phyloP scores from a whole-genome alignment of 2,329 filamentous ascomycete species.

The Exophiala calicioides region DNA sequence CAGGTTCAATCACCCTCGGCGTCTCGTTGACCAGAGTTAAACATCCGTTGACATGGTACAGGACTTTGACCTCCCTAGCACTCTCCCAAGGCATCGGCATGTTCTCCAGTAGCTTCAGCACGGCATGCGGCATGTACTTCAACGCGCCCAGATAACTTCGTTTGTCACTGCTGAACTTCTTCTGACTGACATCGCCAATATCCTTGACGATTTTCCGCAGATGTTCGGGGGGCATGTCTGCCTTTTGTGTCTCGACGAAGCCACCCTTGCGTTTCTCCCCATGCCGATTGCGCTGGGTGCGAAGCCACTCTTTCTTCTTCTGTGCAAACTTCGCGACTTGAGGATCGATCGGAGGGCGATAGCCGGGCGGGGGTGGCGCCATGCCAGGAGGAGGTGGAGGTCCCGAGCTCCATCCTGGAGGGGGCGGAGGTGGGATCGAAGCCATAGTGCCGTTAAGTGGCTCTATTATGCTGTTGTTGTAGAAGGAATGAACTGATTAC shows the following conservation, averaged over 20 bases:
- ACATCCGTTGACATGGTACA: slow-evolving; percentile 98
- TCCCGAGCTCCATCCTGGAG: slow-evolving; percentile 63
- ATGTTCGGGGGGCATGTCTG: slow-evolving; percentile 98
- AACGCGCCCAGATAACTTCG: slow-evolving; percentile 93
- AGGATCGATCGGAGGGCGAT: slow-evolving; percentile 75
- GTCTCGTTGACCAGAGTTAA: slow-evolving; percentile 95
- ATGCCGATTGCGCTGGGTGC: slow-evolving; percentile 85
- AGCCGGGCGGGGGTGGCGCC: slow-evolving; percentile 81
- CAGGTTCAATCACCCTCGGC: slow-evolving; percentile 92
- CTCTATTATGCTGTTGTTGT: slow-evolving; percentile 20
- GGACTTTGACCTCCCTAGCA: slow-evolving; percentile 90
- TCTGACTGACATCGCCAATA: slow-evolving; percentile 98
- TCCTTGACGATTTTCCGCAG: slow-evolving; percentile 97
- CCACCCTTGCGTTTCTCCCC: slow-evolving; percentile 96
- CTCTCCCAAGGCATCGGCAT: slow-evolving; percentile 99
- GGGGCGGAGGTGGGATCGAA: slow-evolving; percentile 65
- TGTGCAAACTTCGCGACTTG: slow-evolving; percentile 92
- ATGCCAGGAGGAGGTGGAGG: slow-evolving; percentile 54
- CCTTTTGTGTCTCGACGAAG: slow-evolving; percentile 97
- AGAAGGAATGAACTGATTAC: slow-evolving; percentile 27
- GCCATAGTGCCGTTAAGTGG: slow-evolving; percentile 50
- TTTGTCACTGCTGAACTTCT: slow-evolving; percentile 99
- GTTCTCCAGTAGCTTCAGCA: slow-evolving; percentile 94
- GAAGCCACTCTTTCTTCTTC: slow-evolving; percentile 99
- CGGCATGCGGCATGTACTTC: slow-evolving; percentile 99